phyloP scores from a whole-genome alignment of 1,139 yeast species.

The Nakaseomyces kungkrabaensis region DNA sequence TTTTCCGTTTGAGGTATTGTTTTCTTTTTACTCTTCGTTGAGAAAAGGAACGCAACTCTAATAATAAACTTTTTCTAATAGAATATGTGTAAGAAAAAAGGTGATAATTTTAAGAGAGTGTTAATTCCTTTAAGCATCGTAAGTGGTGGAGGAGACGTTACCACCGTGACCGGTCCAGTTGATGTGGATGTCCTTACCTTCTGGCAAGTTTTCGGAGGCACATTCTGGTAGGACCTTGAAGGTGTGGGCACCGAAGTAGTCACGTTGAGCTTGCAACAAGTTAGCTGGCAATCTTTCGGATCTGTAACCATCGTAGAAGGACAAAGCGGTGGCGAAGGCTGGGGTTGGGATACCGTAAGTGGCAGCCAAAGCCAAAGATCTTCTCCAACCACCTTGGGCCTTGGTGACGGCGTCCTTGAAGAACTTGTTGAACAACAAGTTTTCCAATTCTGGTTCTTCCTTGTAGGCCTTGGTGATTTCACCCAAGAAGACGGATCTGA shows the following conservation, averaged over 20 bases:
- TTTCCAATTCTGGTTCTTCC: constrained; percentile 85
- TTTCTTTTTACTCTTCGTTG: not conserved
- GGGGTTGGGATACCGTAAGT: constrained; percentile 92
- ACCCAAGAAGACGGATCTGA: constrained; percentile 95
- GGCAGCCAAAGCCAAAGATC: constrained; percentile 68
- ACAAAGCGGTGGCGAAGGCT: constrained; percentile 91
- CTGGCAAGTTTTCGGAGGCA: constrained; percentile 68
- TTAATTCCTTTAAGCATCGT: constrained; percentile 56
- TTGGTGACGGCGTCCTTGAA: constrained; percentile 82
- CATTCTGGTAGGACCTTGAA: constrained; percentile 87
- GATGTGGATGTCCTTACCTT: constrained; percentile 77
- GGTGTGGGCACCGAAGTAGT: constrained; percentile 99
- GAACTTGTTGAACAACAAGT: constrained; percentile 92
- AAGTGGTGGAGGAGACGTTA: constrained; percentile 88
- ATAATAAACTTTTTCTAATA: not conserved
- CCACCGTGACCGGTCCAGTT: constrained; percentile 99
- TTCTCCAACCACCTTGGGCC: constrained; percentile 97
- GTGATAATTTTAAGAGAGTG: not conserved
- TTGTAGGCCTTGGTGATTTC: constrained; percentile 96
- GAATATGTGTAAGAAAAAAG: not conserved
- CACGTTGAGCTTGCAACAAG: constrained; percentile 98
- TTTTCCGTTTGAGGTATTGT: not conserved
- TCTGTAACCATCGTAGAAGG: constrained; percentile 99
- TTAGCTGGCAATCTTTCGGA: constrained; percentile 92
- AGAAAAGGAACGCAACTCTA: not conserved